Conservation (phyloP, 306 rosid genomes). For the Begonia masoniana region DNA sequence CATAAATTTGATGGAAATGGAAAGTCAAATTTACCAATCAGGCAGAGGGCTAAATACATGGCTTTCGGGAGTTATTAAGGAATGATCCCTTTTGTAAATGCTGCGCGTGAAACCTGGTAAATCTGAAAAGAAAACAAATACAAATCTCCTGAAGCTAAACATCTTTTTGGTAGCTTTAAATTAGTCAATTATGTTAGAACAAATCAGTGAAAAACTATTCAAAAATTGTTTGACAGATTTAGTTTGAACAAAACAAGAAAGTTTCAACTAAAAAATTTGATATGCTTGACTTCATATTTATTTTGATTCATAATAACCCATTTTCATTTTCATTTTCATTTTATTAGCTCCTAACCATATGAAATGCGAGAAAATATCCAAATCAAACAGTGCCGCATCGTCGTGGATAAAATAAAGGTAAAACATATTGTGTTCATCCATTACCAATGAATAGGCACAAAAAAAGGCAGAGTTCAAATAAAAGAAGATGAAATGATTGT, state of each 20-base stretch:
- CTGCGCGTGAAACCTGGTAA: constrained; percentile 98
- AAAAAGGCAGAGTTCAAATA: too few species aligned
- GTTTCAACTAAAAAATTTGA: background rate
- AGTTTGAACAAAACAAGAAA: background rate
- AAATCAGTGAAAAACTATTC: background rate
- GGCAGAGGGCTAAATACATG: constrained; percentile 84
- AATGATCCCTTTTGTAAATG: constrained; percentile 70
- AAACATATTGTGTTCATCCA: too few species aligned
- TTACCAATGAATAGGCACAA: too few species aligned
- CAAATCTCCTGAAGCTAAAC: constrained; percentile 10
- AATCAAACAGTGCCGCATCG: too few species aligned
- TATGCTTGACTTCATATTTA: background rate
- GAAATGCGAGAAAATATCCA: too few species aligned
- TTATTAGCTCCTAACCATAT: too few species aligned
- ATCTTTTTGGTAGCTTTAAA: background rate
- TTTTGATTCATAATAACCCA: too few species aligned
- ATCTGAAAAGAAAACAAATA: constrained; percentile 33
- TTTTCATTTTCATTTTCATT: too few species aligned
- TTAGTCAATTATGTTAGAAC: background rate
- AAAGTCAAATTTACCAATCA: constrained; percentile 45
- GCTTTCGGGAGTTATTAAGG: constrained; percentile 84
- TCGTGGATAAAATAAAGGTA: too few species aligned
- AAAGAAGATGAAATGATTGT: too few species aligned
- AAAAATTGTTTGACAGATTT: background rate
- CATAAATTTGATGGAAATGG: background rate